Evolutionary conservation across 768 basidiomycete genomes (phyloP), one percentile per base, ranked within the genome.

Genomic region (Xerocomellus dryophilus): DNA sequence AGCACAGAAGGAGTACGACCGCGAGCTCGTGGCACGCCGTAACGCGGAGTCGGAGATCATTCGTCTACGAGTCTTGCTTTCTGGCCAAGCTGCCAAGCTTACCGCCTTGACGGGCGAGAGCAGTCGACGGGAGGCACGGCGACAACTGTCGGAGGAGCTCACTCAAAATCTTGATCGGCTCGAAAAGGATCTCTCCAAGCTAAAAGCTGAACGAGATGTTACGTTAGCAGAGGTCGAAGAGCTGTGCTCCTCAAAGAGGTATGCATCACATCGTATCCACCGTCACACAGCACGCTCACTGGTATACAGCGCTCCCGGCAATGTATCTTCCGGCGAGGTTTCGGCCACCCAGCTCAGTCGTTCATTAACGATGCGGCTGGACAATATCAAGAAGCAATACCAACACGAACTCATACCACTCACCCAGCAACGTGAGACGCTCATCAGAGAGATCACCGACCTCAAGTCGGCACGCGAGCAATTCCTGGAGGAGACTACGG

Each of bases 41-140:
- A 94, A 98, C 58, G 89, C 91, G 1, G 94, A 98, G 72, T 86
- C 90, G 0, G 94, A 98, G 73, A 90, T 98, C 53, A 87, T 88
- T 21, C 81, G 90, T 39, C 75, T 99, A 23, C 77, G 91, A 40
- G 84, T 93, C 29, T 78, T 95, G 47, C 77, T 98, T 20, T 90
- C 93, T 52, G 92, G 93, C 6, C 96, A 98, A 69, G 92, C 86
- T 2, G 92, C 87, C 11, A 81, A 87, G 50, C 78, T 99, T 20
- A 89, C 90, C 6, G 83, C 92, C n/a, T 74, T 98, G 60, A 85
- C 85, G 3, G 88, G 88, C 29, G 90, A 96, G 60, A 83, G 78
- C 47, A 82, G 83, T 51, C 79, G 84, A 43, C 86, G 86, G 46
- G 91, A 98, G 66, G 76, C 87, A 18, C 84, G 92, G 57, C 82